Percentiles rank a stretch among this genome's conserved stretches.
Conservation (phyloP, 2,329 filamentous ascomycete species). For the Xylariaceae sp. region DNA sequence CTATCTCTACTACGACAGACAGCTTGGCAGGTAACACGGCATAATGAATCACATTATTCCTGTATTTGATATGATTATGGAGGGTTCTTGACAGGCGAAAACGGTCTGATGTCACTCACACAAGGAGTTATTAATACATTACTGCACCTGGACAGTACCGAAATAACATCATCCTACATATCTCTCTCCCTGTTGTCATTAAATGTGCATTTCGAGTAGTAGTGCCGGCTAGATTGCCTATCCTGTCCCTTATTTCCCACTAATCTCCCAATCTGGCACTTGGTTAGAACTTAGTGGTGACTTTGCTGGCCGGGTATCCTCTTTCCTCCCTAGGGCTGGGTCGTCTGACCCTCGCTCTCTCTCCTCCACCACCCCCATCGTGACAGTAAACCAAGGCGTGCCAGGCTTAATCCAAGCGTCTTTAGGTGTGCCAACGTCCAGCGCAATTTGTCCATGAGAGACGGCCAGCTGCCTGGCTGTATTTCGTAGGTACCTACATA, state of each 20-base stretch:
- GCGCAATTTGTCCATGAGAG: too few relatives aligned
- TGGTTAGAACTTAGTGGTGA: background rate
- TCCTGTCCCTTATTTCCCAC: background rate
- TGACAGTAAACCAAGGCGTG: constrained; percentile 11
- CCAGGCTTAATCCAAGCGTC: constrained; percentile 24
- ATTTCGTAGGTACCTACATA: too few relatives aligned
- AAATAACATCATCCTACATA: background rate
- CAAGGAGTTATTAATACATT: background rate
- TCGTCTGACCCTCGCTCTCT: constrained; percentile 6
- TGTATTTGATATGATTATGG: too few relatives aligned
- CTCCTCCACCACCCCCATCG: constrained; percentile 10
- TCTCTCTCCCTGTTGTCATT: background rate
- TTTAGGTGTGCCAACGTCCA: constrained; percentile 17
- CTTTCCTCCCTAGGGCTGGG: constrained; percentile 13
- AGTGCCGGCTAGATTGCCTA: background rate
- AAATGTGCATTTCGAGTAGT: background rate
- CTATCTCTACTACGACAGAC: too few relatives aligned
- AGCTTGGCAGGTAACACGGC: too few relatives aligned
- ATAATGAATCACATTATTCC: too few relatives aligned
- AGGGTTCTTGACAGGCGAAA: too few relatives aligned
- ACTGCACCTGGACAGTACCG: background rate
- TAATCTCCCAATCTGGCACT: background rate
- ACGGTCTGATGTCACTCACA: too few relatives aligned
- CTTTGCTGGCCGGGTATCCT: background rate
- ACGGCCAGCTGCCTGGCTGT: too few relatives aligned